phyloP scores from a whole-genome alignment of 176 grass and related monocot species.

The Lolium rigidum region DNA sequence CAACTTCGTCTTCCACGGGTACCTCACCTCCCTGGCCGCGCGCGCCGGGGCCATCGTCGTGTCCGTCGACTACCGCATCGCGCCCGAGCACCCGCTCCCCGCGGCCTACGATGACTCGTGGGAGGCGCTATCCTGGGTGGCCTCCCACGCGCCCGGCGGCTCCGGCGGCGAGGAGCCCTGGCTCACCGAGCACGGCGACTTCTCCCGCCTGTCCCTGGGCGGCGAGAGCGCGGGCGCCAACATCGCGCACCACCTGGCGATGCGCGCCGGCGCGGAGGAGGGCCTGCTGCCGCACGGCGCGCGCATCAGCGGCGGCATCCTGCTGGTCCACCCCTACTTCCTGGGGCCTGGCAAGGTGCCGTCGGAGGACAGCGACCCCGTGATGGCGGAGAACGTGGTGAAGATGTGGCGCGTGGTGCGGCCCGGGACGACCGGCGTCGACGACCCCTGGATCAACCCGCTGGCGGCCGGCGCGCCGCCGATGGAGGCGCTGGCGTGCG shows the following conservation, averaged over 20 bases:
- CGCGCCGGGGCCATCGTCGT: constrained; percentile 48
- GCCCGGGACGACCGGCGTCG: constrained; percentile 45
- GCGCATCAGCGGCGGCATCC: constrained; percentile 50
- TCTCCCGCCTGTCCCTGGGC: constrained; percentile 52
- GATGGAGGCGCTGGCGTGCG: constrained; percentile 43
- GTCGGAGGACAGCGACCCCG: constrained; percentile 48
- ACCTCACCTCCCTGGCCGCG: constrained; percentile 56
- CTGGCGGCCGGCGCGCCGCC: constrained; percentile 44
- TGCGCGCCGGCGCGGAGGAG: constrained; percentile 38
- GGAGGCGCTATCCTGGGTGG: constrained; percentile 56
- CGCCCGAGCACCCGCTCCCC: constrained; percentile 76
- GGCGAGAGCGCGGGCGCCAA: constrained; percentile 74
- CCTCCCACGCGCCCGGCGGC: constrained; percentile 35
- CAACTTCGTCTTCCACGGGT: constrained; percentile 51
- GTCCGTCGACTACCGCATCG: constrained; percentile 76
- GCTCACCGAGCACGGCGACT: constrained; percentile 53
- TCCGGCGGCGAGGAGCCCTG: constrained; percentile 46
- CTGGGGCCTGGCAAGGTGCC: constrained; percentile 32
- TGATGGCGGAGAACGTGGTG: constrained; percentile 41
- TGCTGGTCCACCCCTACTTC: constrained; percentile 68
- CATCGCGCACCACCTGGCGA: constrained; percentile 60
- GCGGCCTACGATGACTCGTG: constrained; percentile 57
- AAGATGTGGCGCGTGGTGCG: constrained; percentile 57
- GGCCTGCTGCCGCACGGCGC: constrained; percentile 17
- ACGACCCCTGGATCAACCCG: constrained; percentile 62